Conservation (phyloP, 371 early-diverging fungal genomes). For the Syncephalastrum sp. region DNA sequence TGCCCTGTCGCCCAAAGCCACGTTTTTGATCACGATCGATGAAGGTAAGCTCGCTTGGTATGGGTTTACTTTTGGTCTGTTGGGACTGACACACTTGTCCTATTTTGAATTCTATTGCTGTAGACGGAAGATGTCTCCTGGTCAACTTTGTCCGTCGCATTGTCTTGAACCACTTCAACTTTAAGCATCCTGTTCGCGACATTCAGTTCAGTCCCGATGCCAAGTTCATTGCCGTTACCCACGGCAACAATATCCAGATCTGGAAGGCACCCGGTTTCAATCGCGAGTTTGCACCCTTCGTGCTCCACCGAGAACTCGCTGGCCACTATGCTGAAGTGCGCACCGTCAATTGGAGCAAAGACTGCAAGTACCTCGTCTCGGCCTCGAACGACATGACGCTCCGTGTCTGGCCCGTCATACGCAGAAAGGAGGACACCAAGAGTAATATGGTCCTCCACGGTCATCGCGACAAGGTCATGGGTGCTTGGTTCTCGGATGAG, state of each 20-base stretch:
- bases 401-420: no score
- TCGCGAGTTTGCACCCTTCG: conserved; percentile 91
- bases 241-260: conserved; percentile 83
- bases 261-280: conserved; percentile 93
- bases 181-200: conserved; percentile 77
- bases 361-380: conserved; percentile 55
- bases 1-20: conserved; percentile 89
- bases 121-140: conserved; percentile 87
- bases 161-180: conserved; percentile 86
- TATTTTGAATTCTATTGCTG: neutral
- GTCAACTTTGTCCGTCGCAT: conserved; percentile 82
- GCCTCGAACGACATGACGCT: conserved; percentile 88
- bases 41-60: conserved; percentile 59
- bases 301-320: conserved; percentile 70
- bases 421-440: no score
- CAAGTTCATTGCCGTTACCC: conserved; percentile 81
- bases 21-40: conserved; percentile 86
- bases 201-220: conserved; percentile 84
- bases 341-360: conserved; percentile 84
- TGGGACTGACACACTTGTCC: neutral
- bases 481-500: conserved; percentile 90
- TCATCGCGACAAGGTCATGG: conserved; percentile 83
- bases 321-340: conserved; percentile 92
- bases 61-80: no score
- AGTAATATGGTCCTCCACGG: conserved; percentile 37